Evolutionary conservation across 768 basidiomycete genomes (phyloP), one percentile per base, ranked within the genome.

Genomic region (Pilatotrama ljubarskyi): DNA sequence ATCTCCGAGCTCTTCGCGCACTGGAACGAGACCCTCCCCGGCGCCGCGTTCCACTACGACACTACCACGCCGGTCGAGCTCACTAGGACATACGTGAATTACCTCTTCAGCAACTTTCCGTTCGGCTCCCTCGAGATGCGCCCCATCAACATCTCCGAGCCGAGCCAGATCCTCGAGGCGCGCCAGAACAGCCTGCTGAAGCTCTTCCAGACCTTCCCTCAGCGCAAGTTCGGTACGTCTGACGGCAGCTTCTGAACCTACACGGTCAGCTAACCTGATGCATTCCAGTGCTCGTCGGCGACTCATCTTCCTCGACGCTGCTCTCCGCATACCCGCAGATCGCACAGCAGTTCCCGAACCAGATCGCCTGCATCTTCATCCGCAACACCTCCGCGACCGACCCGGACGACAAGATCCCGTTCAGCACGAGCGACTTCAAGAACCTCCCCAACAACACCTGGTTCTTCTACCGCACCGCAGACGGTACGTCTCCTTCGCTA

Each of bases 381-480:
- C 68, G 73, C 25, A 74, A 73, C 64, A 73, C 72, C 22, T 69
- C 67, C 32, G 70, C 72, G 8, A 74, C 72, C 14, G 72, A 74
- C 55, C 26, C 64, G 13, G 66, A 69, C 54, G 70, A 73, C 63
- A 63, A 72, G 56, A 66, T 74, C 55, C 73, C 73, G 11, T 74
- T 70, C 62, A 67, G 69, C 61, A 74, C 72, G 26, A 69, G 60
- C 50, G 70, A 63, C 5, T 74, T 73, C 63, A 62, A 72, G 64
- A 69, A 70, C 46, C 9, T 74, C 25, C 52, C 59, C 18, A 70
- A 70, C 58, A 61, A 63, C 59, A 70, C 63, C 51, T 73, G 71
- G 59, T 70, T 70, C 59, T 69, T 70, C 58, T 70, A 68, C 54
- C 63, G 63, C 46, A 61, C 63, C 9, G 55, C 65, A 18, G 67